Evolutionary conservation across 1,284 basidiomycete species (phyloP).

Genomic region (Apiotrichum gamsii): DNA sequence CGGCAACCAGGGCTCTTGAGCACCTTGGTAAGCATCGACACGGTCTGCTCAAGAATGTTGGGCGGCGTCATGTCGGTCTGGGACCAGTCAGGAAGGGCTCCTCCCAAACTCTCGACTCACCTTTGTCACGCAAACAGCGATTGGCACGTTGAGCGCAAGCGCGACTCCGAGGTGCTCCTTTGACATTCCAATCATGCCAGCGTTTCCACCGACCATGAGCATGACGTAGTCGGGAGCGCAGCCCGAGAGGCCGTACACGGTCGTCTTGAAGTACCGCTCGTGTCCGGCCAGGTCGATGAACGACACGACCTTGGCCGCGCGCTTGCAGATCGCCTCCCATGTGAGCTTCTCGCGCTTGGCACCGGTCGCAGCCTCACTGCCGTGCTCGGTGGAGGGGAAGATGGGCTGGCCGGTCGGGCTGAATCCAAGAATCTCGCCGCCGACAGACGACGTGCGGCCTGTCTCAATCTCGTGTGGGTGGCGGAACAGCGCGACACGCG

Average conservation of each 20-base stretch:
- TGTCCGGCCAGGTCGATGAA: constrained; percentile 93
- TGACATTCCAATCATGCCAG: constrained; percentile 91
- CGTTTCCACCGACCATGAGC: constrained; percentile 93
- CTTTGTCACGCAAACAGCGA: constrained; percentile 92
- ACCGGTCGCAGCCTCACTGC: constrained; percentile 55
- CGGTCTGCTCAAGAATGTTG: constrained; percentile 80
- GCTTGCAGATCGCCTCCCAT: constrained; percentile 93
- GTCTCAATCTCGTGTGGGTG: constrained; percentile 98
- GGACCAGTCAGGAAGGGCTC: constrained; percentile 2
- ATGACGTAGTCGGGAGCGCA: constrained; percentile 93
- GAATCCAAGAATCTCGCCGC: constrained; percentile 94
- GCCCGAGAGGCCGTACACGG: constrained; percentile 88
- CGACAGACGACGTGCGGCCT: constrained; percentile 87
- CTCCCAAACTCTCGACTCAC: constrained; percentile 47
- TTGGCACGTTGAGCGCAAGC: constrained; percentile 84
- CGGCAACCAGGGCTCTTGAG: constrained; percentile 88
- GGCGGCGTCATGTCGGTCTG: constrained; percentile 96
- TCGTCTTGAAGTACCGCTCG: constrained; percentile 75
- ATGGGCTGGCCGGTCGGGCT: constrained; percentile 66
- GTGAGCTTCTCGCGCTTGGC: constrained; percentile 73
- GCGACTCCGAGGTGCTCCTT: constrained; percentile 95
- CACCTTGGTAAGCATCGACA: constrained; percentile 89
- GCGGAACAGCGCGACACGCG: constrained; percentile 84
- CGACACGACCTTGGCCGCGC: constrained; percentile 86
- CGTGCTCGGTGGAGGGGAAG: constrained; percentile 54